Conservation (phyloP, 2,329 filamentous ascomycete species). For the Dactylellina parvicollis region DNA sequence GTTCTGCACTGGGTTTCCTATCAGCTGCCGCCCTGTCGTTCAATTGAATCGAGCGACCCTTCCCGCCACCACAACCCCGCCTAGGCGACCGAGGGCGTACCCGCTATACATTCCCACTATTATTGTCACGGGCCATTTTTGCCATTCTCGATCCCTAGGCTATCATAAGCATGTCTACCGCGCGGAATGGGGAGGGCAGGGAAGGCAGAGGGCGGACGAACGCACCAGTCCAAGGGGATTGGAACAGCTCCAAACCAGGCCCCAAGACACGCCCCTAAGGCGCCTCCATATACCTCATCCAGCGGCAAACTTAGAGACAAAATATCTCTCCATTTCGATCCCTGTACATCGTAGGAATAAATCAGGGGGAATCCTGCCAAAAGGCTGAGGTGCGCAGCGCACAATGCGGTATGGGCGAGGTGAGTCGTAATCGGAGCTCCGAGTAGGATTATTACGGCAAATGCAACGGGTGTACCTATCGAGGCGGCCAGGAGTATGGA, state of each 20-base stretch:
- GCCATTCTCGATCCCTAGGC: constrained; percentile 95
- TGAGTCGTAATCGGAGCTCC: constrained; percentile 90
- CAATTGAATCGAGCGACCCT: constrained; percentile 54
- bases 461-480: constrained; percentile 65
- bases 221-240: constrained; percentile 89
- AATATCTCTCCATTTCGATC: constrained; percentile 74
- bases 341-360: constrained; percentile 84
- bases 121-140: constrained; percentile 95
- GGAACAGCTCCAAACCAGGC: constrained; percentile 94
- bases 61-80: constrained; percentile 66
- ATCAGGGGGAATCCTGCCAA: constrained; percentile 82
- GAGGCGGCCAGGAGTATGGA: constrained; percentile 70
- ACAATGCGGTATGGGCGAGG: constrained; percentile 78
- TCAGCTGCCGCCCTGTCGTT: neutral
- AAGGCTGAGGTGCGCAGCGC: constrained; percentile 81
- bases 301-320: constrained; percentile 76
- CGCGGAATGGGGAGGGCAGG: constrained; percentile 13
- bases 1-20: too few species aligned
- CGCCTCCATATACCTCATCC: constrained; percentile 84
- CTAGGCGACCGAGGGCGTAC: constrained; percentile 74
- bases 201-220: constrained; percentile 1
- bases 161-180: constrained; percentile 4
- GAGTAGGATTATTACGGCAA: constrained; percentile 80
- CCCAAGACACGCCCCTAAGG: constrained; percentile 80
- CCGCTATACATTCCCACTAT: constrained; percentile 83